These are phyloP conservation scores for Didymella lethalis DNA, from an alignment of 2,329 filamentous ascomycete species.

Conservation along the genomic window DNA sequence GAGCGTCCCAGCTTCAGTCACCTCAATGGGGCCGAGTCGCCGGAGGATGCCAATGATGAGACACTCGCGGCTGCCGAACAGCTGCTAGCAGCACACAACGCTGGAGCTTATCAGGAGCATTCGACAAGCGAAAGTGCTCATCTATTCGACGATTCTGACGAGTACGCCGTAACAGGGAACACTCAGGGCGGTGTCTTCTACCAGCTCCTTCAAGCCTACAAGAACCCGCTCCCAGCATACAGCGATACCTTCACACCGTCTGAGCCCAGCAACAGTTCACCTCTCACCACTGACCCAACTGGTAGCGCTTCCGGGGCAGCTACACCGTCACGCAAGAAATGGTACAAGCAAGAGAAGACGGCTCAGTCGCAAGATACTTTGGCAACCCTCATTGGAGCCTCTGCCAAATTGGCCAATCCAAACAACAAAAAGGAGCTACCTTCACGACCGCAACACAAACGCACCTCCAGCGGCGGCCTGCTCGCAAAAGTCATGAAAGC, in stretches of 20 bases:
- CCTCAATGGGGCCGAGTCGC: slow-evolving; percentile 26
- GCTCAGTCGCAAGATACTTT: slow-evolving; percentile 41
- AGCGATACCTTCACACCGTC: slow-evolving; percentile 17
- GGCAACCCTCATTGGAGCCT: slow-evolving; percentile 41
- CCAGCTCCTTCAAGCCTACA: slow-evolving; percentile 45
- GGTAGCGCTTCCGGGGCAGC: slow-evolving; percentile 34
- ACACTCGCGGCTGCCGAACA: slow-evolving; percentile 34
- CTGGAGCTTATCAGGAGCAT: slow-evolving; percentile 10
- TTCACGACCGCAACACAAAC: slow-evolving; percentile 33
- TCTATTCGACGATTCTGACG: slow-evolving; percentile 25
- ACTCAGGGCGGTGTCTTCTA: slow-evolving; percentile 43
- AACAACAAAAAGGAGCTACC: slow-evolving; percentile 30
- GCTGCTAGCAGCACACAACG: slow-evolving; percentile 32
- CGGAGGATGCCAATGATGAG: slow-evolving; percentile 20
- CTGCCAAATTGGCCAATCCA: slow-evolving; percentile 41
- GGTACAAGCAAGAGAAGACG: slow-evolving; percentile 42
- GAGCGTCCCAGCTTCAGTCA: slow-evolving; percentile 25
- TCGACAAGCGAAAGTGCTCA: slow-evolving; percentile 8
- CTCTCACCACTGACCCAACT: slow-evolving; percentile 15
- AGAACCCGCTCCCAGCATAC: slow-evolving; percentile 30
- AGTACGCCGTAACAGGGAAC: slow-evolving; percentile 40
- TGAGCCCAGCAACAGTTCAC: slow-evolving; percentile 28
- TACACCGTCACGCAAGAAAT: slow-evolving; percentile 41
- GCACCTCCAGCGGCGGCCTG: slow-evolving; percentile 34
- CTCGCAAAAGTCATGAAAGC: slow-evolving; percentile 39